Base-by-base conservation (phyloP, 306 rosid species). In the Castanospermum australe region DNA sequence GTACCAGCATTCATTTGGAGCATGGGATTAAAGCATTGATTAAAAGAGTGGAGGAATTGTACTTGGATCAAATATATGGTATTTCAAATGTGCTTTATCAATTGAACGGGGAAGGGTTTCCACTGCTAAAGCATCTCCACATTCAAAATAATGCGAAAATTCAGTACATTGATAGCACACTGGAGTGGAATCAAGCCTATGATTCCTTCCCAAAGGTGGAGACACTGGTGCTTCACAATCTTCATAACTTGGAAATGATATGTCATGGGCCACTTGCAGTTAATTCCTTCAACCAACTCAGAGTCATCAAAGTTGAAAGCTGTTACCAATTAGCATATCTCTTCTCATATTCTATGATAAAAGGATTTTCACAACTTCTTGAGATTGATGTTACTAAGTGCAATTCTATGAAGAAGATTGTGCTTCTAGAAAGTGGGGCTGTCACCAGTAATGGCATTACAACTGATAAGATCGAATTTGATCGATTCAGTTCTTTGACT, bases 21-120 rank as follows among this genome's bases (percentile, higher is more conserved):
- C 18, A 65, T 8, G 55, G 75, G 32, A 20, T 86, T 8, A 54
- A 28, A 75, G 70, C 22, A 15, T 24, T 86, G 14, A 56, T 83
- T 1, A 39, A 83, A 42, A 66, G 25, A 22, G 76, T 55, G 62
- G 81, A 86, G 62, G 54, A 32, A 8, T 71, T 86, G 66, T 42
- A 64, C 4, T 14, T 86, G 14, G 80, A 76, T 67, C 81, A 75
- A 42, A 38, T 47, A 24, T 36, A 35, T 73, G 61, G 51, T 14
- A 65, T 44, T 1, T 41, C 73, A 17, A 76, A 39, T 45, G 32
- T 51, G 11, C 24, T 86, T 7, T 15, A 1, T 5, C 8, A 6
- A 1, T 22, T 80, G 24, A 52, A 28, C n/a, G n/a, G n/a, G n/a
- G n/a, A n/a, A n/a, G n/a, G n/a, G n/a, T n/a, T n/a, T n/a, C n/a